Evolutionary conservation across 1,284 basidiomycete genomes (phyloP).

Genomic region (Amylostereum areolatum): DNA sequence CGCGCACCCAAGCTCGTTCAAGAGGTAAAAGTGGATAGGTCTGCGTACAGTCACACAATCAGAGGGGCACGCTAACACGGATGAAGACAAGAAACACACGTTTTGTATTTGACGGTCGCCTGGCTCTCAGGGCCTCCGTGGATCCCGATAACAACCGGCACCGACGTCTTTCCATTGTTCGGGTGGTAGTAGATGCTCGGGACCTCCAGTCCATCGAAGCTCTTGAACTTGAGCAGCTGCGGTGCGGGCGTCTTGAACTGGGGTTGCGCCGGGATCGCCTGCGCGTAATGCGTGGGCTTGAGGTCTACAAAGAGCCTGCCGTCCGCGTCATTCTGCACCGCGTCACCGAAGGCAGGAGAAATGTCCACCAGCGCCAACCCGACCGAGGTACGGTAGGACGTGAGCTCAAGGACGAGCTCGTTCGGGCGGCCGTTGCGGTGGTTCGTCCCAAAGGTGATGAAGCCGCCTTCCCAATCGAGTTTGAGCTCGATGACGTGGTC

Average conservation of each 20-base stretch:
- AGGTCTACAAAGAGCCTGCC: constrained; percentile 6
- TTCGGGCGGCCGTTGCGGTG: constrained; percentile 23
- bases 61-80: no score
- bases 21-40: constrained; percentile 27
- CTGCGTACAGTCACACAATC: no score
- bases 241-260: constrained; percentile 19
- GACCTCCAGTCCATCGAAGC: constrained; percentile 30
- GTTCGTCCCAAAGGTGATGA: constrained; percentile 22
- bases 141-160: constrained; percentile 25
- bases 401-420: constrained; percentile 22
- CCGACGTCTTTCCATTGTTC: constrained; percentile 13
- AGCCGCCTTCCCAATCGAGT: constrained; percentile 24
- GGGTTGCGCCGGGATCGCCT: constrained; percentile 22
- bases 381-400: constrained; percentile 22
- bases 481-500: constrained; percentile 24
- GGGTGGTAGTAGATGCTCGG: constrained; percentile 33
- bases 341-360: constrained; percentile 11
- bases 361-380: constrained; percentile 15
- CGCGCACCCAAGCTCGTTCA: constrained; percentile 29
- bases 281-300: constrained; percentile 17
- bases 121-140: constrained; percentile 32
- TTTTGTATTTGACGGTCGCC: constrained; percentile 22
- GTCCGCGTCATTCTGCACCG: constrained; percentile 18
- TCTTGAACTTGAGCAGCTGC: constrained; percentile 26
- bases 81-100: constrained; percentile 24